A percentile compares a stretch with the other conserved stretches of the same genome.
phyloP scores from a whole-genome alignment of 805 yeast species.

The Candida rishiriensis region DNA sequence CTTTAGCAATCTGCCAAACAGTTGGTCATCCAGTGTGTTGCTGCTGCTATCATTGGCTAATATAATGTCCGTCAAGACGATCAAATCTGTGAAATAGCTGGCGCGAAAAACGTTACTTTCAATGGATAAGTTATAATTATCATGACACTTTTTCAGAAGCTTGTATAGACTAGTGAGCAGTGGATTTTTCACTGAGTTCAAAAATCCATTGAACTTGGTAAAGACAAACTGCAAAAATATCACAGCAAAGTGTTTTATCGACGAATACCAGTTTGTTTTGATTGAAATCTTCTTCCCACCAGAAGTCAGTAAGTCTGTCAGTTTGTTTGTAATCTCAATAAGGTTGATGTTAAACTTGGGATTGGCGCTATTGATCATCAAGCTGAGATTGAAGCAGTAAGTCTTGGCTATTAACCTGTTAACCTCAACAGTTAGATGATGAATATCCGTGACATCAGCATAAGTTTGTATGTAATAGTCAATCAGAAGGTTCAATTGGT shows the following conservation, averaged over 20 bases:
- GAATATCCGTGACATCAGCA: conserved; percentile 18
- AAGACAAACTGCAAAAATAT: conserved; percentile 27
- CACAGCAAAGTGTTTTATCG: conserved; percentile 27
- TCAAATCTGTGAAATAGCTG: conserved; percentile 29
- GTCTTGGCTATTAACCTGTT: conserved; percentile 22
- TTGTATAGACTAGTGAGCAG: conserved; percentile 28
- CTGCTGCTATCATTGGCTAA: conserved; percentile 25
- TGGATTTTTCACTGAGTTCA: conserved; percentile 27
- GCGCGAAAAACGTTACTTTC: conserved; percentile 29
- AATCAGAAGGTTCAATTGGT: conserved; percentile 22
- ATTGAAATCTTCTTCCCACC: conserved; percentile 27
- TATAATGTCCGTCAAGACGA: conserved; percentile 26
- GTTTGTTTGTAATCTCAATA: conserved; percentile 25
- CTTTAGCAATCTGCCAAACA: conserved; percentile 27
- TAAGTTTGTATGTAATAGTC: conserved; percentile 17
- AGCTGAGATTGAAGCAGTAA: conserved; percentile 17
- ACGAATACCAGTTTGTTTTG: conserved; percentile 30
- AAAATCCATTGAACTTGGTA: conserved; percentile 31
- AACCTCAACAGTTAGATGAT: conserved; percentile 22
- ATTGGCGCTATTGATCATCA: conserved; percentile 28
- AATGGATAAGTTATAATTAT: conserved; percentile 29
- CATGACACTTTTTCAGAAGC: conserved; percentile 30
- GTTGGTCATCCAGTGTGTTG: conserved; percentile 27
- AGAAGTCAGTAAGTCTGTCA: conserved; percentile 17
- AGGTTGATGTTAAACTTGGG: conserved; percentile 28